Base-by-base conservation (phyloP, 2,329 filamentous ascomycete genomes). In the Diplodia sapinea region DNA sequence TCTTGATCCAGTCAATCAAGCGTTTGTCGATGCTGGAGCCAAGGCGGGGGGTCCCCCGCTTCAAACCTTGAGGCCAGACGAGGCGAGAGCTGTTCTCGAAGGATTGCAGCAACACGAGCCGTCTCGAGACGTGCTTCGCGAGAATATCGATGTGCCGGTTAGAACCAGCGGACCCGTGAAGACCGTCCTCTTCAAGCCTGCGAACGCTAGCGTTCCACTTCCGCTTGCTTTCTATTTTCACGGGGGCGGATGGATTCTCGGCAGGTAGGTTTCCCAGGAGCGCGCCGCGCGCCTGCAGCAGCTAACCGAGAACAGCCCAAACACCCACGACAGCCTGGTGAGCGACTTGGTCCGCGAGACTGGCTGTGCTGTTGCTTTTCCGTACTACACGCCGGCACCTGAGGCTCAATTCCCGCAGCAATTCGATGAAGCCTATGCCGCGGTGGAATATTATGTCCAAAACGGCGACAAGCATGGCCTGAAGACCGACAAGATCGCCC, bases 271-370 rank as follows among this genome's bases (percentile, higher is more conserved):
- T 29, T 51, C 9, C 31, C 12, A 36, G n/a, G 11, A n/a, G 23
- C 11, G 31, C 31, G 33, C 20, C 15, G 29, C 17, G 26, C 59
- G 31, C 31, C 17, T 62, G 40, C 57, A 63, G n/a, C 47, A 31
- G 50, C 26, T 63, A 38, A 50, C 31, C 47, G 23, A 51, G 33
- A 3, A 4, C 62, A 65, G 62, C 50, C 62, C 47, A 31, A 43
- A 36, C 12, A 65, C 62, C 5, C 62, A 65, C 20, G 62, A 65
- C 36, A 65, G 62, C 51, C 62, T 65, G 23, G 49, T 65, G 23
- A 54, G 59, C 31, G 59, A 65, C n/a, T n/a, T 54, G 50, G 51
- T 65, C 23, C 62, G 62, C 33, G 50, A 65, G 50, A 26, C 62
- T 13, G 62, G 62, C 1, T 52, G 23, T 31, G 50, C 61, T 12